phyloP scores from a whole-genome alignment of 2,329 filamentous ascomycete species.

The Hyphodiscus sp. region DNA sequence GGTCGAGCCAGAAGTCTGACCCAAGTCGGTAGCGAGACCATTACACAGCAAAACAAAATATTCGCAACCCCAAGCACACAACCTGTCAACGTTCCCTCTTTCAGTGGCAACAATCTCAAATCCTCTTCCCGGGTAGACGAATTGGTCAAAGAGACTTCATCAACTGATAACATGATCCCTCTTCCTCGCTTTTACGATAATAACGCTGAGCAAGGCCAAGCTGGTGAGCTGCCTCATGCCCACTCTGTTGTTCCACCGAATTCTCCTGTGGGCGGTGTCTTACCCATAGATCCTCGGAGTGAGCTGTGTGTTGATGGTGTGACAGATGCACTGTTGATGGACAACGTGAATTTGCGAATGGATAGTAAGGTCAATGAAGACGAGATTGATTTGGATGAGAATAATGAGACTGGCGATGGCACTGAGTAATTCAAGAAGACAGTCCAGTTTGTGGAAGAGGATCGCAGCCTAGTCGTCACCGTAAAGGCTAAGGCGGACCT shows the following conservation, averaged over 20 bases:
- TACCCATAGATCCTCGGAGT: neutral
- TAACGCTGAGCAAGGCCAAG: neutral
- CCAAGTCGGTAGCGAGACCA: neutral
- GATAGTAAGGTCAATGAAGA: no score
- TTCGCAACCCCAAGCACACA: conserved; percentile 12
- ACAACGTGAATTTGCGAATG: neutral
- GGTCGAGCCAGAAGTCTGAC: neutral
- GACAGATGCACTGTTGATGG: neutral
- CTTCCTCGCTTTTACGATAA: neutral
- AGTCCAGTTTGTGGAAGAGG: no score
- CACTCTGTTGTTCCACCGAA: neutral
- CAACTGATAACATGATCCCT: neutral
- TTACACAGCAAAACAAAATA: conserved; percentile 2
- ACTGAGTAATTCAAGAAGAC: no score
- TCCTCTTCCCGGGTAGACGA: conserved; percentile 22
- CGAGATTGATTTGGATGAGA: no score
- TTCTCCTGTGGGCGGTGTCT: neutral
- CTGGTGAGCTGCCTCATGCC: neutral
- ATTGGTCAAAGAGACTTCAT: conserved; percentile 7
- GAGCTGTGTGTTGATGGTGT: neutral
- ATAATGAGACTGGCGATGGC: no score
- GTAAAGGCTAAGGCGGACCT: no score
- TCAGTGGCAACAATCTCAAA: conserved; percentile 9
- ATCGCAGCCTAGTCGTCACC: no score
- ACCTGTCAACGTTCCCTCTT: conserved; percentile 16